These are phyloP conservation scores for Puccinellia tenuiflora DNA, from an alignment of 176 grass and related monocot species.

Conservation along the genomic window DNA sequence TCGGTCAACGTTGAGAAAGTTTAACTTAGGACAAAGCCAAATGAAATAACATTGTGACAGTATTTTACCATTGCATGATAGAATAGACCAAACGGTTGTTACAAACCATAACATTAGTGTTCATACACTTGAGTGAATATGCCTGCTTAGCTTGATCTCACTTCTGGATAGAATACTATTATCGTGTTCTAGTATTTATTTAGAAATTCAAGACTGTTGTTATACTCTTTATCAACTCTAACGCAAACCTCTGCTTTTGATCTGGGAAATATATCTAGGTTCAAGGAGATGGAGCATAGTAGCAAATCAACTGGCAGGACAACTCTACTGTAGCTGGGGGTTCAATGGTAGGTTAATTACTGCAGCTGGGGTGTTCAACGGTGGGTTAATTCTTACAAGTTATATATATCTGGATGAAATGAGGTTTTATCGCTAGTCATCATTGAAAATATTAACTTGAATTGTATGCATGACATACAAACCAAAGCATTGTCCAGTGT, in stretches of 20 bases:
- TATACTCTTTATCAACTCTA: not conserved
- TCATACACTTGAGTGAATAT: not conserved
- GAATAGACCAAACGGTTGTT: not conserved
- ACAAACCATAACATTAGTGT: not conserved
- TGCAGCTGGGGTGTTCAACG: conserved; percentile 91
- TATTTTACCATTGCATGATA: too few species aligned
- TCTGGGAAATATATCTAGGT: conserved; percentile 51
- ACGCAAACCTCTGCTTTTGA: not conserved
- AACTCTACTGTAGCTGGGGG: conserved; percentile 90
- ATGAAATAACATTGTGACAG: too few species aligned
- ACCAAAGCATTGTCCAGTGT: not conserved
- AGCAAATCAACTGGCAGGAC: conserved; percentile 92
- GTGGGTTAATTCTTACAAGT: conserved; percentile 36
- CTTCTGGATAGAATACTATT: conserved; percentile 9
- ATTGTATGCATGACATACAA: not conserved
- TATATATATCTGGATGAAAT: not conserved
- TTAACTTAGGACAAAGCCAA: too few species aligned
- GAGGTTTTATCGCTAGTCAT: not conserved
- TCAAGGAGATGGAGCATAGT: conserved; percentile 99
- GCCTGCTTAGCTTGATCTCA: not conserved
- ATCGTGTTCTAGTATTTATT: not conserved
- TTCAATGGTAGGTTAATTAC: conserved; percentile 74
- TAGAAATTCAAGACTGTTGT: not conserved
- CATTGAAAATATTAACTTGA: not conserved
- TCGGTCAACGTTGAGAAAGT: too few species aligned